These are phyloP conservation scores for Linnemannia hyalina DNA, from an alignment of 192 early-diverging fungal species.

Conservation along the genomic window DNA sequence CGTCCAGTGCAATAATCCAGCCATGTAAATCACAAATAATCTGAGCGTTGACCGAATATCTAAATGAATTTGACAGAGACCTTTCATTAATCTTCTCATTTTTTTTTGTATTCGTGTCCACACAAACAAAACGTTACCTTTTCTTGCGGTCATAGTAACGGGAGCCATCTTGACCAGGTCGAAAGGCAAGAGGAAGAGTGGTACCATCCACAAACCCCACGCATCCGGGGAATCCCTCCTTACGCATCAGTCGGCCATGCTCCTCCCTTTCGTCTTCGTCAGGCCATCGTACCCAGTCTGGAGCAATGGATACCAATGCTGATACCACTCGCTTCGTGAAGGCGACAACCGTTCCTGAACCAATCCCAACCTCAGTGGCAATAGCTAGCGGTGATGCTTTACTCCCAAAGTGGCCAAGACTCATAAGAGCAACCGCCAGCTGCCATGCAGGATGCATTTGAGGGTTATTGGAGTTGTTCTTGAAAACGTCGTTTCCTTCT, in stretches of 20 bases:
- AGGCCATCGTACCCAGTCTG: constrained; percentile 6
- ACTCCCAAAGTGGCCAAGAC: constrained; percentile 17
- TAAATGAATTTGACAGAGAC: background rate
- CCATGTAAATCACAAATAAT: constrained; percentile 13
- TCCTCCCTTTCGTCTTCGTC: background rate
- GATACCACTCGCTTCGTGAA: constrained; percentile 1
- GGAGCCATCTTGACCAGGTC: background rate
- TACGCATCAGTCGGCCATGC: constrained; percentile 3
- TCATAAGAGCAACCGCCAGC: constrained; percentile 2
- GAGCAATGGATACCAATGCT: background rate
- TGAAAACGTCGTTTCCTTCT: background rate
- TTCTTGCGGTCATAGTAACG: constrained; percentile 2
- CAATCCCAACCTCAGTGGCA: background rate
- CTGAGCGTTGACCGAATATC: constrained; percentile 15
- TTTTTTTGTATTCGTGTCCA: too few relatives aligned
- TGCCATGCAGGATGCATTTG: constrained; percentile 15
- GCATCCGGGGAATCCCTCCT: constrained; percentile 22
- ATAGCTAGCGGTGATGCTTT: background rate
- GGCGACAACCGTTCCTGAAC: background rate
- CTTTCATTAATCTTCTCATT: too few relatives aligned
- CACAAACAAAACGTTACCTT: background rate
- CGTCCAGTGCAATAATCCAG: constrained; percentile 1
- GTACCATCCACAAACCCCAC: constrained; percentile 24
- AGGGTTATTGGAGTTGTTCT: background rate
- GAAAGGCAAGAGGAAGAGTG: constrained; percentile 7